Conservation (phyloP, 257 asterid genomes). For the Primulina tabacum region DNA sequence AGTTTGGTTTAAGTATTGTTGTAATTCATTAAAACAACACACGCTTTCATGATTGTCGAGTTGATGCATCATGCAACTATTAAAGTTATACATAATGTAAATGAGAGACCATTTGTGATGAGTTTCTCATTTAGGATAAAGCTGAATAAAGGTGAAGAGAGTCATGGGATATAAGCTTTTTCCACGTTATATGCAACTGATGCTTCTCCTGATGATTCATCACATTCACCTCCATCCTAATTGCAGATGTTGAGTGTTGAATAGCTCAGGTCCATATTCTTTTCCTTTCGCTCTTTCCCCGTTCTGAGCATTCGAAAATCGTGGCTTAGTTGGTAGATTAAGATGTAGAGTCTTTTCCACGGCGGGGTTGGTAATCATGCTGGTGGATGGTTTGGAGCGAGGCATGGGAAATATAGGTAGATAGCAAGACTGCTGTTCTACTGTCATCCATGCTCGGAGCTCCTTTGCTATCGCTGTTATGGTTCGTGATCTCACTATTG, state of each 20-base stretch:
- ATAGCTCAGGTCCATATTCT: neutral
- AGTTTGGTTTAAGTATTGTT: neutral
- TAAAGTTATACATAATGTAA: neutral
- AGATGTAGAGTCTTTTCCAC: neutral
- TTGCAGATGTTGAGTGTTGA: neutral
- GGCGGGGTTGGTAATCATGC: no score
- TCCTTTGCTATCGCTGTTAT: neutral
- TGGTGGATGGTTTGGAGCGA: neutral
- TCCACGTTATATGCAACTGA: neutral
- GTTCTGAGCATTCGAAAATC: neutral
- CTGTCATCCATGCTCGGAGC: neutral
- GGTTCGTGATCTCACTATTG: neutral
- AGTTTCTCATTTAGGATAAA: neutral
- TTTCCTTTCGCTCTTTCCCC: neutral
- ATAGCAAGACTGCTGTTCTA: neutral
- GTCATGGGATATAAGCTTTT: neutral
- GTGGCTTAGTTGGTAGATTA: neutral
- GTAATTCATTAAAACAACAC: neutral
- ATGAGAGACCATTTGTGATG: neutral
- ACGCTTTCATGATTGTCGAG: neutral
- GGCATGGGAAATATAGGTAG: neutral
- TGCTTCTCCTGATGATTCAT: neutral
- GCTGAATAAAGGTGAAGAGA: neutral
- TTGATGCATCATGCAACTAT: neutral
- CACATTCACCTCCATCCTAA: neutral